Evolutionary conservation across 169 alveolate species (phyloP).

Genomic region (Eimeria necatrix): DNA sequence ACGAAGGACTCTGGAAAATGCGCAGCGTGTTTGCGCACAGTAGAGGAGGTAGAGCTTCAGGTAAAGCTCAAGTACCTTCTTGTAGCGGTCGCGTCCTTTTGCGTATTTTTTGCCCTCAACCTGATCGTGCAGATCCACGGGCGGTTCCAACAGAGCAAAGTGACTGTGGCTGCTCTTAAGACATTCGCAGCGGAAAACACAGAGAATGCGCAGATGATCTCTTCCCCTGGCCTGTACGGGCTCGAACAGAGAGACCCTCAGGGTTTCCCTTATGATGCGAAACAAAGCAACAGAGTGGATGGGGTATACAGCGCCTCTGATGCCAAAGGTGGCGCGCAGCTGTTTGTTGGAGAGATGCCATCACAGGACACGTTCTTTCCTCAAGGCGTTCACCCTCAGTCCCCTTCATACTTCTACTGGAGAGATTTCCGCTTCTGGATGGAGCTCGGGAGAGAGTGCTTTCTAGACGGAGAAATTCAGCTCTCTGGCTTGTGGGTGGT

Average conservation of each 20-base stretch:
- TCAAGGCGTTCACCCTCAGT: conserved; percentile 6
- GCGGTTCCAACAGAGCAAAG: conserved; percentile 68
- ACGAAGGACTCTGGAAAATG: not conserved
- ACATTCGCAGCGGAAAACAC: conserved; percentile 4
- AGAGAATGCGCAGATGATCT: not conserved
- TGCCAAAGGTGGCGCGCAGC: not conserved
- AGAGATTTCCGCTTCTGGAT: conserved; percentile 66
- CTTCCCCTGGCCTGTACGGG: not conserved
- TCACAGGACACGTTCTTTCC: too few relatives aligned
- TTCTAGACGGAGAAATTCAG: conserved; percentile 58
- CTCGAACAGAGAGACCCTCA: not conserved
- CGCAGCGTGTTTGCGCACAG: conserved; percentile 38
- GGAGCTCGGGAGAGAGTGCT: conserved; percentile 59
- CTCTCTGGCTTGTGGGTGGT: conserved; percentile 66
- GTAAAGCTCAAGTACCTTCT: conserved; percentile 50
- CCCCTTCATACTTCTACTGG: conserved; percentile 63
- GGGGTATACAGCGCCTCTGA: not conserved
- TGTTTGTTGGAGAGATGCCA: not conserved
- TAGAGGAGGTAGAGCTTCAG: conserved; percentile 56
- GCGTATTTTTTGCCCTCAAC: conserved; percentile 55
- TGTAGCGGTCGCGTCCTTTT: conserved; percentile 57
- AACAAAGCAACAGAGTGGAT: not conserved
- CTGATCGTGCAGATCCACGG: conserved; percentile 71
- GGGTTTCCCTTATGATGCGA: not conserved
- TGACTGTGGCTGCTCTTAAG: conserved; percentile 51